These are phyloP conservation scores for Candida pini DNA, from an alignment of 805 yeast genomes.

Conservation along the genomic window DNA sequence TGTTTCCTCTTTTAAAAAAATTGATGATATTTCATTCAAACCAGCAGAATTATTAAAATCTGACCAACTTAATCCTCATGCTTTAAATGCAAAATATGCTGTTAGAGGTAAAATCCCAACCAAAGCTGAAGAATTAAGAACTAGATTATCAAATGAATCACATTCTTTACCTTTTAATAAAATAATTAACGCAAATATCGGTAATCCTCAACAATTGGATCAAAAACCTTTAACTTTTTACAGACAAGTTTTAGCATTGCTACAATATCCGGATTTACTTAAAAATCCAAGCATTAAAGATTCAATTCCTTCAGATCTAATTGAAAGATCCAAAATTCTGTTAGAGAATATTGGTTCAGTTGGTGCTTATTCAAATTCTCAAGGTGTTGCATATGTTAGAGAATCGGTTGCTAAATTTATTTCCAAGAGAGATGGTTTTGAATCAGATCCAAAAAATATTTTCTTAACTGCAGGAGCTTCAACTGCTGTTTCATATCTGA, in stretches of 20 bases:
- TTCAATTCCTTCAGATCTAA: slow-evolving; percentile 59
- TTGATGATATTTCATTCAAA: slow-evolving; percentile 12
- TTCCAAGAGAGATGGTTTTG: slow-evolving; percentile 67
- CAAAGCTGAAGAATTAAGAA: slow-evolving; percentile 79
- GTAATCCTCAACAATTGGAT: slow-evolving; percentile 95
- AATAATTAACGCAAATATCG: slow-evolving; percentile 89
- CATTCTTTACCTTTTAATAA: slow-evolving; percentile 66
- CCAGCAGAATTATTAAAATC: slow-evolving; percentile 34
- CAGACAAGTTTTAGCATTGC: slow-evolving; percentile 78
- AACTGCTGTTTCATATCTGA: slow-evolving; percentile 76
- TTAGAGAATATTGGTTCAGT: slow-evolving; percentile 67
- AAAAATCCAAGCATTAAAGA: slow-evolving; percentile 26
- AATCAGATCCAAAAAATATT: slow-evolving; percentile 63
- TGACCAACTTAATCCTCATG: slow-evolving; percentile 62
- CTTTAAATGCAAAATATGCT: slow-evolving; percentile 87
- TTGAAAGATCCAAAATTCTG: slow-evolving; percentile 60
- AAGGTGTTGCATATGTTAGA: slow-evolving; percentile 73
- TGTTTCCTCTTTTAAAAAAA: slow-evolving; percentile 6
- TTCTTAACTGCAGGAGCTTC: slow-evolving; percentile 94
- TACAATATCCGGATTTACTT: slow-evolving; percentile 78
- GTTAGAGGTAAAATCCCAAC: slow-evolving; percentile 94
- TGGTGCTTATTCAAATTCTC: slow-evolving; percentile 94
- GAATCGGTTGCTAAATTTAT: slow-evolving; percentile 79
- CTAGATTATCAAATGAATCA: slow-evolving; percentile 47
- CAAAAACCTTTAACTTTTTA: slow-evolving; percentile 95